phyloP scores from a whole-genome alignment of 768 basidiomycete species.

The Calocera viscosa region DNA sequence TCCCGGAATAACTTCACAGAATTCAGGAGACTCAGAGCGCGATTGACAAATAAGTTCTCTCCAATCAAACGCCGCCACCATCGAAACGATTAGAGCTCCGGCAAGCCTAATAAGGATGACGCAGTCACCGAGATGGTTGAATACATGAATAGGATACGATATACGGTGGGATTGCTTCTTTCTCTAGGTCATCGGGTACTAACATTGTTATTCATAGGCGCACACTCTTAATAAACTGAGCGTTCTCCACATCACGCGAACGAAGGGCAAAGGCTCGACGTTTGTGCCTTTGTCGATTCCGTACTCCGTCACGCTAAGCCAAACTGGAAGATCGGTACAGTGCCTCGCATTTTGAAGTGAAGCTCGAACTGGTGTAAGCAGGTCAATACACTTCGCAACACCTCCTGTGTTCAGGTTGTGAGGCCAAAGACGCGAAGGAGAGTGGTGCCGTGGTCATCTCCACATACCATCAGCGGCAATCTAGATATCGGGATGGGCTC shows the following conservation, averaged over 20 bases:
- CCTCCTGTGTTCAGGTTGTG: conserved; percentile 32
- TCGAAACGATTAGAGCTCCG: conserved; percentile 71
- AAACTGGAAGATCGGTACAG: conserved; percentile 67
- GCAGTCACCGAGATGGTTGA: conserved; percentile 84
- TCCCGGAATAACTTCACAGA: not conserved
- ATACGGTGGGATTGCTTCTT: conserved; percentile 43
- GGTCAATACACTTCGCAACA: conserved; percentile 96
- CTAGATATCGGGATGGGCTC: not conserved
- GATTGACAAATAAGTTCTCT: conserved; percentile 59
- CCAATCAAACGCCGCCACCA: conserved; percentile 86
- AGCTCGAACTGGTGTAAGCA: conserved; percentile 24
- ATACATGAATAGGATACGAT: conserved; percentile 76
- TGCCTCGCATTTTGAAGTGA: not conserved
- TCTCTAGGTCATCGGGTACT: not conserved
- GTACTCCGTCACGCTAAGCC: conserved; percentile 67
- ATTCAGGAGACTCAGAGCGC: conserved; percentile 38
- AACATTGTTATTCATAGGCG: conserved; percentile 45
- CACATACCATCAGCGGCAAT: not conserved
- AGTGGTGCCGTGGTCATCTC: not conserved
- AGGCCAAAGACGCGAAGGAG: not conserved
- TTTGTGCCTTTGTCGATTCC: conserved; percentile 83
- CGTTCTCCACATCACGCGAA: conserved; percentile 92
- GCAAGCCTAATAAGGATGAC: conserved; percentile 42
- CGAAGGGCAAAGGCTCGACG: conserved; percentile 97
- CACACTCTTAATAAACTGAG: conserved; percentile 75